Evolutionary conservation across 768 basidiomycete species (phyloP), one percentile per base, ranked within the genome.

Genomic region (Suillus spraguei): DNA sequence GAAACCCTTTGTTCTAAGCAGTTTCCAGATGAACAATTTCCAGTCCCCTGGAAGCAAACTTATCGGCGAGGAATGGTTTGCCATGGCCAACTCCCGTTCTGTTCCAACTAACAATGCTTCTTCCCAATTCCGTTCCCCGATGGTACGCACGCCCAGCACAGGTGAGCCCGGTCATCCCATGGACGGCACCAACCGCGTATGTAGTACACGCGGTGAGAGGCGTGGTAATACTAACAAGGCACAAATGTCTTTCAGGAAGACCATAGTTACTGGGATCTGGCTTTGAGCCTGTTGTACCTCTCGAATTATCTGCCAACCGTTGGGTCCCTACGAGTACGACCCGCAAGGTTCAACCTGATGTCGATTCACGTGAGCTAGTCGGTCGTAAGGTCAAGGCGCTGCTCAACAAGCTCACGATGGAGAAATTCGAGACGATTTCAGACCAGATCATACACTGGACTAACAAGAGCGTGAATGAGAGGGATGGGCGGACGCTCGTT

Each of bases 391-490:
- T 97, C 80, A 95, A 91, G 77, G 81, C 81, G 59, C 79, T 97
- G 63, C 88, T 99, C 70, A 97, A 99, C 85, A 97, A 95, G 80
- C 85, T 98, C 41, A 96, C 96, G 16, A 91, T 95, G 87, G 95
- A 98, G 81, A 92, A 91, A 68, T 98, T 98, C 82, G 93, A 95
- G 68, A 89, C 92, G 10, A 97, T 98, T 72, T 96, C 95, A 3
- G 88, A 92, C 72, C 95, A 99, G 76, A 97, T 99, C 74, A 91
- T 99, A 66, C 77, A 84, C 10, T 98, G 95, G 94, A 96, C 95
- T 36, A 97, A 98, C 84, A 93, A 87, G 79, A 93, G 91, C 5
- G 89, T 90, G 80, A 85, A 90, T 70, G 95, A 99, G 83, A 92
- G 87, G 73, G 94, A 98, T 71, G 95, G 95, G 3, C 87, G 91